Evolutionary conservation across 352 stramenopile species (phyloP), one percentile per base, ranked within the genome.

Genomic region (Phytopythium mirpurense): DNA sequence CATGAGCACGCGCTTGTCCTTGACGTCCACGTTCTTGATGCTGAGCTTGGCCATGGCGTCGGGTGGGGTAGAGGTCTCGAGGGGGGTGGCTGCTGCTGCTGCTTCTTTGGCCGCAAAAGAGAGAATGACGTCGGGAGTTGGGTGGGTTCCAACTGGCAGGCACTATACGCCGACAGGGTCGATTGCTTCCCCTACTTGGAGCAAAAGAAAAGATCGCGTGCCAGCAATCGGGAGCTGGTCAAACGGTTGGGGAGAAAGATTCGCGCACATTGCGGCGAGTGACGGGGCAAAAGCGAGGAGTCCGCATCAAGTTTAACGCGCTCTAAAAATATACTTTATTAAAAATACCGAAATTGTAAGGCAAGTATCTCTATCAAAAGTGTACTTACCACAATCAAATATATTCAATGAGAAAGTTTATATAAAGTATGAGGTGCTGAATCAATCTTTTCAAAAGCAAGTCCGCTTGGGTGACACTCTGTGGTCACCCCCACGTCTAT

Each of bases 1-100:
- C 56, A 99, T 96, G 54, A 99, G 87, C 57, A 99, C 97, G 72
- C 96, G 97, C 83, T 98, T 98, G 78, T 88, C 95, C 74, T 96
- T 93, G 55, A 98, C 78, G 67, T 98, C 91, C 49, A 93, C 86
- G 63, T 98, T 94, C 63, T 95, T 84, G 62, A 98, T 84, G 67
- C 78, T 92, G 59, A 92, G 74, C 67, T 95, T 95, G 51, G 78
- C 40, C 40, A 74, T 71, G 65, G 74, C 82, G 63, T 74, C 29
- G 5, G 9, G 29, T 32, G 29, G 29, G 29, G 5, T 5, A 32
- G 29, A 5, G 29, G 29, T 5, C 29, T 73, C 10, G 37, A 4
- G 19, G 43, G 31, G 4, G 44, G 26, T 19, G 51, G 34, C 48
- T 54, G 59, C 18, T 35, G 18, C 27, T 63, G 40, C 12, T 57